phyloP scores from a whole-genome alignment of 2,329 filamentous ascomycete species.

The Ophiocordyceps camponoti-leonardi region DNA sequence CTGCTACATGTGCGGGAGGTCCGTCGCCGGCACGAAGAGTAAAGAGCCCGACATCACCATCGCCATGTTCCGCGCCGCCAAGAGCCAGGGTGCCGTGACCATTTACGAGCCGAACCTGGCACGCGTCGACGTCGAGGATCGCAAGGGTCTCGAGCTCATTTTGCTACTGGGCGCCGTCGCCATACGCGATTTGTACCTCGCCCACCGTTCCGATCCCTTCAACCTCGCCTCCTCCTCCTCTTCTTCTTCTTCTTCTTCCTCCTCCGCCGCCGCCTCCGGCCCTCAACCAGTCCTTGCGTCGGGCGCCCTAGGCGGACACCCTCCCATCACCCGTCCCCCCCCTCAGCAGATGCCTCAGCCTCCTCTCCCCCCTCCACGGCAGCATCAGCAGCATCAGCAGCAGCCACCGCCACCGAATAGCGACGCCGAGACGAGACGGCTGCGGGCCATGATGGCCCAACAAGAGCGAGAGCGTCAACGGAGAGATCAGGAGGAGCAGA shows the following conservation, averaged over 20 bases:
- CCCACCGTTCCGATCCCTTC: slow-evolving; percentile 56
- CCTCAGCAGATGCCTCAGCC: too few species aligned
- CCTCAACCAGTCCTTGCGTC: slow-evolving; percentile 10
- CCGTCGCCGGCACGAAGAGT: slow-evolving; percentile 57
- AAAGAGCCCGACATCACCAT: slow-evolving; percentile 92
- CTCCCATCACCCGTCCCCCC: too few species aligned
- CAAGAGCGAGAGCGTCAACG: slow-evolving; percentile 37
- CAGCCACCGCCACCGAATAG: slow-evolving; percentile 5
- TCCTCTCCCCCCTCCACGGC: too few species aligned
- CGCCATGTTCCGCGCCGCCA: slow-evolving; percentile 63
- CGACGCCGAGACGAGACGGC: slow-evolving; percentile 51
- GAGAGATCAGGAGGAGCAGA: slow-evolving; percentile 35
- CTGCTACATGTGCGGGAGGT: slow-evolving; percentile 71
- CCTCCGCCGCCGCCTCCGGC: slow-evolving; percentile 11
- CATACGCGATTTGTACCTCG: slow-evolving; percentile 47
- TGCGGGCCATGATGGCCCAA: slow-evolving; percentile 36
- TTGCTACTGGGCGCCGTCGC: slow-evolving; percentile 47
- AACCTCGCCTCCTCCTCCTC: slow-evolving; percentile 34
- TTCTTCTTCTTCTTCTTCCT: too few species aligned
- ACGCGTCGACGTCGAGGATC: slow-evolving; percentile 81
- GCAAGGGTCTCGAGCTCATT: slow-evolving; percentile 79
- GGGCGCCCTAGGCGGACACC: slow-evolving; percentile 16
- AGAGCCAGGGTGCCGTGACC: slow-evolving; percentile 49
- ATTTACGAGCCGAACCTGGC: slow-evolving; percentile 88
- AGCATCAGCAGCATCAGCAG: too few species aligned